A percentile compares a stretch with the other conserved stretches of the same genome.
Conservation (phyloP, 2,329 filamentous ascomycete genomes). For the Myriosclerotinia duriaeana region DNA sequence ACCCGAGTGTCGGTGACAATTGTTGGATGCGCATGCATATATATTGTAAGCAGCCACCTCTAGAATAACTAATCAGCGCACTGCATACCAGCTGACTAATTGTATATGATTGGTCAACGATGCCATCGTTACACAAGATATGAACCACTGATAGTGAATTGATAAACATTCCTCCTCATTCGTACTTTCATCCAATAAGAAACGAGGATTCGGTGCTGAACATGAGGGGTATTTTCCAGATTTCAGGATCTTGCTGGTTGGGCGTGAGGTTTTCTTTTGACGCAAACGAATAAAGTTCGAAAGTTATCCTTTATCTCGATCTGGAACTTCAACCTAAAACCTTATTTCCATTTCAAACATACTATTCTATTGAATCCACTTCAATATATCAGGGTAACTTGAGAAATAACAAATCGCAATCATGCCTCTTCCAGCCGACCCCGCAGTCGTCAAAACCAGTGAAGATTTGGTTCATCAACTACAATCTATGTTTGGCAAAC, state of each 20-base stretch:
- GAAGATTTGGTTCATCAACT: slow-evolving; percentile 13
- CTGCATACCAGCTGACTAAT: neutral
- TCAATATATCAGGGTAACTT: neutral
- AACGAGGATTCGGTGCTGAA: neutral
- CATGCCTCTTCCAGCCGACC: slow-evolving; percentile 24
- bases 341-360: neutral
- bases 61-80: slow-evolving; percentile 5
- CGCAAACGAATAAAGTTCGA: neutral
- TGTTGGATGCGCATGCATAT: too few relatives aligned
- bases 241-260: neutral
- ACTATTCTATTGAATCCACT: neutral
- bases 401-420: neutral
- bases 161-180: slow-evolving; percentile 3
- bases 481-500: slow-evolving; percentile 19
- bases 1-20: neutral
- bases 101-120: neutral
- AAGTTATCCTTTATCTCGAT: neutral
- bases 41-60: neutral
- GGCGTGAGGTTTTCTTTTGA: neutral
- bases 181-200: neutral
- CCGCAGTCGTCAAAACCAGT: slow-evolving; percentile 18
- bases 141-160: neutral
- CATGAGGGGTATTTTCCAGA: neutral
- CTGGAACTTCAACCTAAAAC: neutral
- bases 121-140: neutral